Percentiles rank a stretch among this genome's conserved stretches.
These are phyloP conservation scores for Colletotrichum limetticola DNA, from an alignment of 2,329 filamentous ascomycete species.

Conservation along the genomic window DNA sequence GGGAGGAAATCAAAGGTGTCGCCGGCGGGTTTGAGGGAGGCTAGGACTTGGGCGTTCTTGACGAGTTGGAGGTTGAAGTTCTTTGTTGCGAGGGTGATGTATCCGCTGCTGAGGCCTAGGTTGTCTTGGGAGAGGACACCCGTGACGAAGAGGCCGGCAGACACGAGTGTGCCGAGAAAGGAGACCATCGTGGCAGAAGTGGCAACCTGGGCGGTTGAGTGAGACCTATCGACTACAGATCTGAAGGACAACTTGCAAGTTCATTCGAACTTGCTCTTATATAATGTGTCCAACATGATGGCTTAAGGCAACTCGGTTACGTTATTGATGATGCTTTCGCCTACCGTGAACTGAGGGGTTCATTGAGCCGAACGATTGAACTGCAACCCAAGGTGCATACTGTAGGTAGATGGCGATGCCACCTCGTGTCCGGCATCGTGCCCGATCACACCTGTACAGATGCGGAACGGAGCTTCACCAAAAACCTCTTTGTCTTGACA, in stretches of 20 bases:
- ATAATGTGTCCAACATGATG: neutral
- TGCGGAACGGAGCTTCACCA: neutral
- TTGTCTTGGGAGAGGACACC: slow-evolving; percentile 40
- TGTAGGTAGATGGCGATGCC: neutral
- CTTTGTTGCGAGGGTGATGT: slow-evolving; percentile 49
- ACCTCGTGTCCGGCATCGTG: neutral
- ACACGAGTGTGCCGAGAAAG: neutral
- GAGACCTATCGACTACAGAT: neutral
- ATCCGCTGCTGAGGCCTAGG: slow-evolving; percentile 52
- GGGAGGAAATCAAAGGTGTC: slow-evolving; percentile 65
- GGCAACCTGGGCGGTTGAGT: neutral
- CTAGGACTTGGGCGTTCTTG: slow-evolving; percentile 57
- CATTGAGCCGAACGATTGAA: neutral
- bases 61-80: slow-evolving; percentile 56
- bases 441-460: neutral
- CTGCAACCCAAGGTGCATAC: neutral
- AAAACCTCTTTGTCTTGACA: neutral
- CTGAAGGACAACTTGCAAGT: neutral
- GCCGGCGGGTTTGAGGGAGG: slow-evolving; percentile 54
- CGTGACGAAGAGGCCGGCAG: neutral
- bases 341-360: neutral
- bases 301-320: neutral
- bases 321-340: neutral
- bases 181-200: neutral
- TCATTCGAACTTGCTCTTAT: neutral